These are phyloP conservation scores for Calonectria pauciramosa DNA, from an alignment of 2,329 filamentous ascomycete species.

Conservation along the genomic window DNA sequence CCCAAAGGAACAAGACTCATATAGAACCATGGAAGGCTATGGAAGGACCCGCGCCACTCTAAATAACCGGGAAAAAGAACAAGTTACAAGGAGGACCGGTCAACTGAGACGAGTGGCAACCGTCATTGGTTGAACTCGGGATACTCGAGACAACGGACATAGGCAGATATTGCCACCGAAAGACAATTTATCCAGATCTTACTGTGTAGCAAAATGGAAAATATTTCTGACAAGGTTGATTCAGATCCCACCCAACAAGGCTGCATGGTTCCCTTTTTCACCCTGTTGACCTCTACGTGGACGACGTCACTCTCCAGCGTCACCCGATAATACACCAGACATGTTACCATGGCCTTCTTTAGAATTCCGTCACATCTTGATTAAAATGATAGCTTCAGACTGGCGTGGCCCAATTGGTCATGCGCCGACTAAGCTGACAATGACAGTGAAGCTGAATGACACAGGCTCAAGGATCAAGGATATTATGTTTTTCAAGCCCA, in stretches of 20 bases:
- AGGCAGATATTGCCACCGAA: not conserved
- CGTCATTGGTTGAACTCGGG: not conserved
- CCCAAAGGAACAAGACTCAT: not conserved
- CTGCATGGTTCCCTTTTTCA: not conserved
- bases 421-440: not conserved
- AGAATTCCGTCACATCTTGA: not conserved
- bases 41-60: not conserved
- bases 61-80: not conserved
- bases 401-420: not conserved
- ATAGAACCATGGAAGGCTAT: not conserved
- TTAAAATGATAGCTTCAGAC: not conserved
- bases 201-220: not conserved
- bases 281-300: not conserved
- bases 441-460: not conserved
- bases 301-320: not conserved
- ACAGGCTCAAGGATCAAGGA: not conserved
- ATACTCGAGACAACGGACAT: not conserved
- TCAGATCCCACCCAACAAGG: not conserved
- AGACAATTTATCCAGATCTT: too few relatives aligned
- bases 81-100: not conserved
- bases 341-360: not conserved
- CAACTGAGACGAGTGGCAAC: not conserved
- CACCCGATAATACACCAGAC: not conserved
- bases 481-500: not conserved
- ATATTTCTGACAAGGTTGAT: not conserved